Base-by-base conservation (phyloP, 805 yeast species). In the Wickerhamomyces subpelliculosus region DNA sequence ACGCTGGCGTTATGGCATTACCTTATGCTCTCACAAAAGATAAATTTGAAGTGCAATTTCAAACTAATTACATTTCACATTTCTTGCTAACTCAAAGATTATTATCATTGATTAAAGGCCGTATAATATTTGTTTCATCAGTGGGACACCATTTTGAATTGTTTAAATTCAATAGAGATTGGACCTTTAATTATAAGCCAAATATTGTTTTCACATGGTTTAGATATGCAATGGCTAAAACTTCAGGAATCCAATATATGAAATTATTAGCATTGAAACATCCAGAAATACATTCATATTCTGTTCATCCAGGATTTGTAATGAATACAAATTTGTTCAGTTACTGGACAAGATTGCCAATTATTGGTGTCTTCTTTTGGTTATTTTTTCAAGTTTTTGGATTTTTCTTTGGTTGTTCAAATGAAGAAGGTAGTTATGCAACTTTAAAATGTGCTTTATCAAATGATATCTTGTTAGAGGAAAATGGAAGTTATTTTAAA, bases 221-320 rank as follows among this genome's bases (percentile, higher is more conserved):
- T 40, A 62, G 95, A 34, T 86, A 84, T 49, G 87, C 85, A 1
- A 60, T 76, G 58, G 84, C 93, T 12, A 86, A 86, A 52, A 75
- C 84, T 1, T 81, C 84, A 0, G 83, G 84, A 0, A 84, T 85
- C 32, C 96, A 86, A 48, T 73, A 78, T 51, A 72, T 78, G 51
- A 76, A 76, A 47, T 67, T 78, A 56, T 58, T 86, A 18, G 74
- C 90, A 0, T 63, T 75, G 27, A 70, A 78, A 41, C 70, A 84
- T 53, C 93, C 94, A 0, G 68, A 75, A 16, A 66, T 85, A 9
- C 56, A 79, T 27, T 76, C 80, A 40, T 58, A 75, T 27, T 70
- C 86, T 2, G 84, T 84, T 4, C 89, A 85, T 51, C 95, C 95
- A 0, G 96, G 96, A 0, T 71, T 84, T 46, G 85, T 84, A n/a